Base-by-base conservation (phyloP, 352 stramenopile species). In the Phytophthora agathidicida region DNA sequence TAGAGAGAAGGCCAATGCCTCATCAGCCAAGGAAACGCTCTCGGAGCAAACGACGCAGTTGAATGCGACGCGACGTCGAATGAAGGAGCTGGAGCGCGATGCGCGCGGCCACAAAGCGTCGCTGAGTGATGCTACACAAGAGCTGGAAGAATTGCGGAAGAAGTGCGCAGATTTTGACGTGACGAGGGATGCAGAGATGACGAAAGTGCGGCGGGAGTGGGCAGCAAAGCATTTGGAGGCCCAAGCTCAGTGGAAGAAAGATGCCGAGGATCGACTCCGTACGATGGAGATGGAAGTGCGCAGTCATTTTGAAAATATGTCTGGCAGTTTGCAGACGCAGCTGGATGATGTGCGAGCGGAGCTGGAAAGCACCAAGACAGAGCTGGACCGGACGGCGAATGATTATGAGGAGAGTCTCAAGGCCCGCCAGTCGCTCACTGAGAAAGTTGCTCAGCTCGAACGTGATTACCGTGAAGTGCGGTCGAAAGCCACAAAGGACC, bases 401-500 rank as follows among this genome's bases (percentile, higher is more conserved):
- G 85, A 94, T 53, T 94, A 92, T 58, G 82, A 94, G 32, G 83
- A 92, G 39, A 91, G 79, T 50, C 65, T 92, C 8, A 77, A 87
- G 44, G 77, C 86, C 4, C 76, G 85, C 11, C 82, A 94, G 68
- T 61, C 65, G 27, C 64, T 92, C 10, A 91, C 85, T 2, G 85
- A 92, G 42, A 94, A 94, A 55, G 75, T 94, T n/a, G 83, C 83
- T 7, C 73, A 82, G 52, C 37, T 94, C 10, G 85, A 94, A 60
- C 75, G 71, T n/a, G 79, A 91, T 42, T 92, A 91, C 63, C 80
- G 83, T 24, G 75, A 89, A 57, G 77, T 89, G 20, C 78, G 85
- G 20, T 71, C 65, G 30, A 91, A 88, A 65, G 88, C 87, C 47
- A 91, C 87, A 27, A 83, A 91, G 16, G 82, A 93, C 48, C 84